Evolutionary conservation across 2,329 filamentous ascomycete genomes (phyloP), one percentile per base, ranked within the genome.

Genomic region (Xylaria sp.): DNA sequence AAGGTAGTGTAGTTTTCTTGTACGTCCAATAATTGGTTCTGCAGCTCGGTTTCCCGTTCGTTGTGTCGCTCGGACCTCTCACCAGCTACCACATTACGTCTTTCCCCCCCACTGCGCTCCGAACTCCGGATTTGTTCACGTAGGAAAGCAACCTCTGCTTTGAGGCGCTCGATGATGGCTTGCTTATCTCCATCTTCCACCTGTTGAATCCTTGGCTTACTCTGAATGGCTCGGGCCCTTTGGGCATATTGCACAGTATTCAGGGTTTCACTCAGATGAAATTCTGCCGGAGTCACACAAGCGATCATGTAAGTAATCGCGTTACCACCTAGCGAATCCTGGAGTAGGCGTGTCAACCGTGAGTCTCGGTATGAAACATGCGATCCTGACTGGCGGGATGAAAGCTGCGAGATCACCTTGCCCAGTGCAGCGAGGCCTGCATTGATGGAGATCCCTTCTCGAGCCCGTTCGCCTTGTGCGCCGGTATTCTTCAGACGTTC

Each of bases 231-330:
- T 73, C 96, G 91, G 71, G 96, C 97, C 73, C 96, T 90, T 82
- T 98, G 96, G 7, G 96, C 96, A 81, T 99, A 99, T 80, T 98
- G 93, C 25, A 99, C 93, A 0, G 96, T 99, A 80, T 99, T 99
- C 67, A 99, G 85, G 0, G 97, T 98, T 82, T 99, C 96, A 82
- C 94, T 98, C 54, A 99, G 85, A 80, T 99, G 96, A 78, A 99
- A 99, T 79, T 98, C 94, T 15, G 95, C 94, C 0, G 94, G 95
- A 0, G 95, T 99, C 37, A 99, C 94, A 82, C 96, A 99, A 9
- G 96, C 96, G 82, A 99, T 96, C 96, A 99, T 98, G 83, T 98
- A 99, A 0, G 96, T 99, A 78, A 98, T 97, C 44, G 96, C 96
- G 79, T 97, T 98, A 4, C 96, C 96, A 66, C 96, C 96, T 5